Evolutionary conservation across 495 filamentous ascomycete genomes (phyloP), one percentile per base, ranked within the genome.

Genomic region (Xylaria scruposa): DNA sequence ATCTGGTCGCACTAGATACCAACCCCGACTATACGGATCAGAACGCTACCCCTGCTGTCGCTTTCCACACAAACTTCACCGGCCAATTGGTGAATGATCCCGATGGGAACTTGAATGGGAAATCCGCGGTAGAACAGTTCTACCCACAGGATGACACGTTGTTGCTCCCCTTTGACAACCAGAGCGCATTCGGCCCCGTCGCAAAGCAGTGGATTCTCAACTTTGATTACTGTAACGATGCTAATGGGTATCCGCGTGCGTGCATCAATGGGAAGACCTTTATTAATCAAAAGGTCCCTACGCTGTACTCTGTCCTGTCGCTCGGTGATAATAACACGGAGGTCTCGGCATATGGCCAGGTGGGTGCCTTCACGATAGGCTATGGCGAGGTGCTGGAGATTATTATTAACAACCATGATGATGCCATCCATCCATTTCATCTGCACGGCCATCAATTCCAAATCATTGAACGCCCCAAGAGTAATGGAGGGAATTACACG

Each of bases 391-490:
- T 94, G 2, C 86, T 97, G 33, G 91, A 97, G 69, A 91, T 97
- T 40, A 83, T 96, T 12, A 71, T 97, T 36, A 96, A 97, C 84
- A 97, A 96, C 78, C 75, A 85, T 15, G 92, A 96, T 76, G 75
- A 81, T 0, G 91, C 91, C 38, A 88, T 76, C 6, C 85, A 85
- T 72, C 86, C 86, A 1, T 87, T 86, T 74, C 86, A 88, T 67
- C 76, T 87, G 4, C 75, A 97, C 85, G 94, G 94, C 1, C 94
- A 97, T 81, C 87, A 89, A 70, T 96, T 95, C 83, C 93, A 96
- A 76, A 81, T 93, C 7, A 78, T 93, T 46, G 81, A 82, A 33
- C 88, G 91, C 1, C 84, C 81, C 0, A 58, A 71, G 13, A 78
- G 79, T n/a, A 75, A 81, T 15, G 69, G 72, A 2, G 84, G 89